Base-by-base conservation (phyloP, 441 rosid species). In the Geranium incanum region DNA sequence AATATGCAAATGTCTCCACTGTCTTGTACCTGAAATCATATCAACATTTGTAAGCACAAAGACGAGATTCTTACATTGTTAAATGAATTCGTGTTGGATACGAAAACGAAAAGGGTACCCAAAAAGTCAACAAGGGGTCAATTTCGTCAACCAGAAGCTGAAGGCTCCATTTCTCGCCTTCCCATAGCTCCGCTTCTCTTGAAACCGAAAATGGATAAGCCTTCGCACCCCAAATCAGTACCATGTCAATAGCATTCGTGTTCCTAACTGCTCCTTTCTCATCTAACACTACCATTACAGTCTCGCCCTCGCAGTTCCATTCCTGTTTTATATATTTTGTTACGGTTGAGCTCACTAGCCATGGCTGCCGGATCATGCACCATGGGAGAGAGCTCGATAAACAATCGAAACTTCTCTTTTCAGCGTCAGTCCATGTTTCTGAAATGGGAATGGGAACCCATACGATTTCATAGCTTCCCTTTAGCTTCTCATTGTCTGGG, bases 201-300 rank as follows among this genome's bases (percentile, higher is more conserved):
- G 82, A 68, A 77, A 76, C 68, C 59, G 98, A 86, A 75, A 90
- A 93, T 18, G 95, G 98, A 65, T 81, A 88, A 57, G 95, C 93
- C 68, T 69, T 70, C 62, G 82, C 78, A 72, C 97, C 97, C 98
- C 98, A 90, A 16, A 89, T 82, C 67, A 82, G 63, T 66, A 87
- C 77, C 91, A 89, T 89, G 73, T 93, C 90, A 67, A 89, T 75
- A 28, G 92, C 93, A 71, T 89, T 88, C 68, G 70, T 71, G 78
- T 90, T 86, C 63, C 81, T 84, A 23, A 86, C 68, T 71, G 23
- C 75, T 62, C 97, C 98, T n/a, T 78, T 68, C 4, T 83, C 11
- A 80, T 89, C 89, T 78, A 93, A 71, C 57, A 83, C 93, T 21
- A 84, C 88, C 83, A 83, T 85, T 12, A 83, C 70, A n/a, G 89